Conservation (phyloP, 805 yeast species). For the Jamesozyma piceae region DNA sequence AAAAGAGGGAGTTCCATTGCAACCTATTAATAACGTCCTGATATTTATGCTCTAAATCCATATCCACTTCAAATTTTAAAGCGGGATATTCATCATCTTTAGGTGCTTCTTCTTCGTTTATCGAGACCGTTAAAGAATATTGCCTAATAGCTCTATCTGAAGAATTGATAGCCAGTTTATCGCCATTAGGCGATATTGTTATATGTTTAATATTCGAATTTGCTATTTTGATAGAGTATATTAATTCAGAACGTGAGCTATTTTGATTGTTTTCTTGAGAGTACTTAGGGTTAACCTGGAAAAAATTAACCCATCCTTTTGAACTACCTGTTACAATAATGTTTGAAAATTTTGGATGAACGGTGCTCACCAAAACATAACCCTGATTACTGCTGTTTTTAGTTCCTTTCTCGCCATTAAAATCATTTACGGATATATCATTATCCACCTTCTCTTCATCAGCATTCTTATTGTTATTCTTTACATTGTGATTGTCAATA, state of each 20-base stretch:
- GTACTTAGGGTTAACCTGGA: constrained; percentile 11
- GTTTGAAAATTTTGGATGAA: constrained; percentile 30
- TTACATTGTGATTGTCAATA: no score
- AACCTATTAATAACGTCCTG: constrained; percentile 83
- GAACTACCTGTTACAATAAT: constrained; percentile 66
- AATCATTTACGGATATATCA: constrained; percentile 3
- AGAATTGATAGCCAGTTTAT: constrained; percentile 62
- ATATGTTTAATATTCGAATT: constrained; percentile 64
- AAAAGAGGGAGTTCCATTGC: constrained; percentile 78
- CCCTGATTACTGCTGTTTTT: constrained; percentile 25
- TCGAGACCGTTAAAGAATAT: constrained; percentile 16
- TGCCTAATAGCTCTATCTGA: constrained; percentile 71
- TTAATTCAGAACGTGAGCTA: constrained; percentile 19
- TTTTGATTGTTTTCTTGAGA: neutral
- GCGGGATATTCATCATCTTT: no score
- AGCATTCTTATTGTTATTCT: neutral
- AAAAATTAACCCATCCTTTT: constrained; percentile 65
- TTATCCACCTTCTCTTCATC: constrained; percentile 27
- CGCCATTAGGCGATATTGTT: constrained; percentile 47
- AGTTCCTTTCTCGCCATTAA: constrained; percentile 22
- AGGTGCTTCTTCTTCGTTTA: constrained; percentile 3
- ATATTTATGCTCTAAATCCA: constrained; percentile 69
- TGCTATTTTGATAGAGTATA: constrained; percentile 49
- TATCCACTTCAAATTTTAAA: constrained; percentile 33
- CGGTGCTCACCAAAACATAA: constrained; percentile 22